Conservation (phyloP, 1,139 yeast genomes). For the Suhomyces bokatorum region DNA sequence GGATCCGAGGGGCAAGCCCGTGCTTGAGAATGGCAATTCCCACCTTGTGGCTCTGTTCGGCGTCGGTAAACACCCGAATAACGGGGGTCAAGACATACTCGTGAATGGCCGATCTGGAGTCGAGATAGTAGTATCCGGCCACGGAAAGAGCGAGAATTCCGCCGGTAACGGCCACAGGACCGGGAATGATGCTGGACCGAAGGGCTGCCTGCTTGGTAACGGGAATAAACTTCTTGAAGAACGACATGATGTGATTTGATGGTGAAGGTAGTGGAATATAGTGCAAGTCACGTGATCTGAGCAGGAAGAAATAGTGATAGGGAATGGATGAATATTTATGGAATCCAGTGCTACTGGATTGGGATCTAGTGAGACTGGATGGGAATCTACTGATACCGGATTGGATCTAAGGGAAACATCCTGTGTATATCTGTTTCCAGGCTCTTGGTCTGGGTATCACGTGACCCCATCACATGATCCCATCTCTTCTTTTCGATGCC, state of each 20-base stretch:
- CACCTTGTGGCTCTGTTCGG: constrained; percentile 79
- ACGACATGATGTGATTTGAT: constrained; percentile 1
- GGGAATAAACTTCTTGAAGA: constrained; percentile 3
- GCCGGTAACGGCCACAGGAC: constrained; percentile 23
- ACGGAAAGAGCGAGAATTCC: constrained; percentile 31
- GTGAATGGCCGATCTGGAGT: constrained; percentile 80
- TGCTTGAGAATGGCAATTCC: constrained; percentile 71
- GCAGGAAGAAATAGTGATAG: no score
- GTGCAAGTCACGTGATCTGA: no score
- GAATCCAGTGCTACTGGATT: no score
- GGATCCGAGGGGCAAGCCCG: constrained; percentile 65
- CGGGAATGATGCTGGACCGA: constrained; percentile 31
- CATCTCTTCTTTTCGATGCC: constrained; percentile 3
- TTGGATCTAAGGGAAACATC: no score
- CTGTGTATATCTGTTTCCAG: no score
- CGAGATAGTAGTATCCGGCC: constrained; percentile 53
- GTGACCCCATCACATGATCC: constrained; percentile 4
- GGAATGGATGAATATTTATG: no score
- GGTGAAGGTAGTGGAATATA: neutral
- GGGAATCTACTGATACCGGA: no score
- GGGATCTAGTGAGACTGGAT: no score
- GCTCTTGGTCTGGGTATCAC: no score
- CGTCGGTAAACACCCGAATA: constrained; percentile 69
- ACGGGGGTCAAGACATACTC: constrained; percentile 80
- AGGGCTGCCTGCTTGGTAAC: constrained; percentile 6